phyloP scores from a whole-genome alignment of 805 yeast genomes.

The Saturnispora diversa region DNA sequence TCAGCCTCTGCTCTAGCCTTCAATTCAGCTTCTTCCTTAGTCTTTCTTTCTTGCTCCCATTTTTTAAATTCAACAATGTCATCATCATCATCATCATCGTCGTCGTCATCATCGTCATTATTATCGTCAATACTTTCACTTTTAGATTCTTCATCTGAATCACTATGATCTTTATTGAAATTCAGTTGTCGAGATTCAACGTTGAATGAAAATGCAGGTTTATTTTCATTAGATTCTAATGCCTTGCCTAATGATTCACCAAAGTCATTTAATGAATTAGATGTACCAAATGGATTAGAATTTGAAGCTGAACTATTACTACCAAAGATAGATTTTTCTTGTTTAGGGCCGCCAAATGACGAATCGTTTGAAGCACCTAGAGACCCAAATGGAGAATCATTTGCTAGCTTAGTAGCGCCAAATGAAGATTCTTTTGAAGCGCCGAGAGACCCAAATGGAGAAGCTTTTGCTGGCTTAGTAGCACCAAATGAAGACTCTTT shows the following conservation, averaged over 20 bases:
- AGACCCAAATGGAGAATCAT: slow-evolving; percentile 2
- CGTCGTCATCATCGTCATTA: slow-evolving; percentile 9
- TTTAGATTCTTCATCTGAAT: slow-evolving; percentile 12
- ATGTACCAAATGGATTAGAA: slow-evolving; percentile 6
- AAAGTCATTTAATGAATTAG: slow-evolving; percentile 2
- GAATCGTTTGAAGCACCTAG: neutral
- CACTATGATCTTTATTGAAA: slow-evolving; percentile 7
- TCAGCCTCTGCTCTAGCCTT: slow-evolving; percentile 4
- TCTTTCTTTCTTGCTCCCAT: neutral
- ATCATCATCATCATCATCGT: slow-evolving; percentile 9
- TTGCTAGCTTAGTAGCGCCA: too few relatives aligned
- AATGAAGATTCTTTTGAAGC: too few relatives aligned
- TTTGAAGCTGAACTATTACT: neutral
- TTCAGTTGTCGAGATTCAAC: too few relatives aligned
- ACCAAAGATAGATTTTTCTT: neutral
- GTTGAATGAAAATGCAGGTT: slow-evolving; percentile 1
- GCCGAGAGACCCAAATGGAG: too few relatives aligned
- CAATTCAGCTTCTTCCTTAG: neutral
- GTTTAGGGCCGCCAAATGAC: neutral
- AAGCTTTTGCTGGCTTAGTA: too few relatives aligned
- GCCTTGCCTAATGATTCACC: neutral
- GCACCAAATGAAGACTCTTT: neutral
- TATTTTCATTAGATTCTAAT: neutral
- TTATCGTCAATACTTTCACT: slow-evolving; percentile 10
- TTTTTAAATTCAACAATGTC: neutral